These are phyloP conservation scores for Aspergillus sp. DNA, from an alignment of 2,329 filamentous ascomycete species.

Conservation along the genomic window DNA sequence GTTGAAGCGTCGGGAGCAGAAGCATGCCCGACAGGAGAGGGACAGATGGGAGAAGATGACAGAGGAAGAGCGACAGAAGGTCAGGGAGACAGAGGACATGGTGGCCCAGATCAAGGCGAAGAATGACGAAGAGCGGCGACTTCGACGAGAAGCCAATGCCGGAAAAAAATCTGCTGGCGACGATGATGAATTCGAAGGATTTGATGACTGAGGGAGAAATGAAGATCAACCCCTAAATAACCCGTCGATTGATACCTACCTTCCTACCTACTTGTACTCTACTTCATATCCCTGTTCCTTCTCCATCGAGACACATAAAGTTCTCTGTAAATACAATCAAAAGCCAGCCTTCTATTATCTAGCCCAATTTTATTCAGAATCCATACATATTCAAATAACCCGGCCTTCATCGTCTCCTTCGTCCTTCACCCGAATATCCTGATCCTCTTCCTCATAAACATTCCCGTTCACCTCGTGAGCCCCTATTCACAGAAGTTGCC, in stretches of 20 bases:
- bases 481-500: too few species aligned
- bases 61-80: slow-evolving; percentile 65
- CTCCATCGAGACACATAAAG: too few species aligned
- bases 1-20: slow-evolving; percentile 63
- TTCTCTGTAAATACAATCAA: background rate
- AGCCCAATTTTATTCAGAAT: too few species aligned
- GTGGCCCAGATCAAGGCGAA: slow-evolving; percentile 62
- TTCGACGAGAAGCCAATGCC: slow-evolving; percentile 19
- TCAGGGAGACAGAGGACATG: slow-evolving; percentile 63
- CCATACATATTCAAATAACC: too few species aligned
- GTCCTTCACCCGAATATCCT: too few species aligned
- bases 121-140: slow-evolving; percentile 43
- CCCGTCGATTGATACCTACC: background rate
- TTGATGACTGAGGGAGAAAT: slow-evolving; percentile 40
- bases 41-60: slow-evolving; percentile 65
- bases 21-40: slow-evolving; percentile 62
- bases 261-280: background rate
- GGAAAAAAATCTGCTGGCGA: slow-evolving; percentile 17
- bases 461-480: too few species aligned
- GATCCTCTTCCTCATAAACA: too few species aligned
- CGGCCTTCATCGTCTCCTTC: too few species aligned
- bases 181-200: slow-evolving; percentile 59
- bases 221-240: too few species aligned
- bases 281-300: background rate
- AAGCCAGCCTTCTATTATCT: background rate